Evolutionary conservation across 495 filamentous ascomycete genomes (phyloP).

Genomic region (Cudoniella acicularis): DNA sequence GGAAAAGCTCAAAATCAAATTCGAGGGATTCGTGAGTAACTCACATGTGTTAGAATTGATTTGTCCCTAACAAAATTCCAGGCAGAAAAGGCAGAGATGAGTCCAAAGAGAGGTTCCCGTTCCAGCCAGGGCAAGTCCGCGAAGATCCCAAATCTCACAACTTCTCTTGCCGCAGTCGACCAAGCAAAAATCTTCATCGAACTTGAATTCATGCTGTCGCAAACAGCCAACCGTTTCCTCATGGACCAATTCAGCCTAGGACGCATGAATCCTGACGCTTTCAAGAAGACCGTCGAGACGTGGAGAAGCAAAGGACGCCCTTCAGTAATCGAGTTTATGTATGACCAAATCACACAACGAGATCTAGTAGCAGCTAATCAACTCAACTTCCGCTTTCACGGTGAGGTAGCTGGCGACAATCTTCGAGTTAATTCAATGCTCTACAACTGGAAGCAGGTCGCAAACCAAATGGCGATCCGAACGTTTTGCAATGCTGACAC

Average conservation of each 20-base stretch:
- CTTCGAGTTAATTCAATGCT: slow-evolving; percentile 45
- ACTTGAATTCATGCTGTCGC: slow-evolving; percentile 51
- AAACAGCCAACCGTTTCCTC: slow-evolving; percentile 49
- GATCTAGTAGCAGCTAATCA: slow-evolving; percentile 49
- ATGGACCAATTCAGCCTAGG: slow-evolving; percentile 42
- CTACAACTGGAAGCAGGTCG: slow-evolving; percentile 47
- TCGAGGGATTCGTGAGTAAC: slow-evolving; percentile 41
- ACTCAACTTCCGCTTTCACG: slow-evolving; percentile 45
- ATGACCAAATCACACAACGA: slow-evolving; percentile 53
- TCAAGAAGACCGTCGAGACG: slow-evolving; percentile 39
- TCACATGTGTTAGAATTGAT: neutral
- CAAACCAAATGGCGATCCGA: slow-evolving; percentile 48
- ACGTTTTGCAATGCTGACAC: slow-evolving; percentile 54
- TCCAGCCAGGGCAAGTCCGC: neutral
- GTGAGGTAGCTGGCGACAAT: slow-evolving; percentile 32
- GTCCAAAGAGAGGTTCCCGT: neutral
- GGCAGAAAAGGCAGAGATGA: slow-evolving; percentile 25
- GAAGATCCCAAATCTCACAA: slow-evolving; percentile 27
- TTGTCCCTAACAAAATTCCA: slow-evolving; percentile 1
- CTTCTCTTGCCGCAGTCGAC: slow-evolving; percentile 40
- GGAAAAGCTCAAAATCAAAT: slow-evolving; percentile 45
- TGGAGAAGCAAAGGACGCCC: slow-evolving; percentile 51
- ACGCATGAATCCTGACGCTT: slow-evolving; percentile 42
- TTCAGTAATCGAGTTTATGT: slow-evolving; percentile 52
- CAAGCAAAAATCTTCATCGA: slow-evolving; percentile 53